phyloP scores from a whole-genome alignment of 2,329 filamentous ascomycete species.

The Penicillium sp. region DNA sequence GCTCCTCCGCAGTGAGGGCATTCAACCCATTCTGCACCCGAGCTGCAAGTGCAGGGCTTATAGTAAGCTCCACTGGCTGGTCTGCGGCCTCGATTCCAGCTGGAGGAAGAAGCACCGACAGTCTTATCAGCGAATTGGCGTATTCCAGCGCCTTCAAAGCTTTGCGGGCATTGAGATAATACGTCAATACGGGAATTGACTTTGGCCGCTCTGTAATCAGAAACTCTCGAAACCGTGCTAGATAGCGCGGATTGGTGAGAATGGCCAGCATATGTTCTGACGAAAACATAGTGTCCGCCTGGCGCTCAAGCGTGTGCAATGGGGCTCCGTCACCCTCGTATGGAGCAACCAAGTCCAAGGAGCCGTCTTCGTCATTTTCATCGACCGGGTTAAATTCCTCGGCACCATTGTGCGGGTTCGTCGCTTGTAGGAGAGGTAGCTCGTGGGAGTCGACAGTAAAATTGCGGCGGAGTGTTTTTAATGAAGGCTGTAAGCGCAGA shows the following conservation, averaged over 20 bases:
- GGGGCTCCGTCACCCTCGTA: constrained; percentile 29
- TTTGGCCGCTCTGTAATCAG: constrained; percentile 59
- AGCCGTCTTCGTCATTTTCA: constrained; percentile 31
- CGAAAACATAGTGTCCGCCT: constrained; percentile 66
- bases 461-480: constrained; percentile 23
- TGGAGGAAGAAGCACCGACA: constrained; percentile 54
- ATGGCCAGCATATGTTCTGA: constrained; percentile 64
- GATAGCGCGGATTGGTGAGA: constrained; percentile 61
- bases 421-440: constrained; percentile 28
- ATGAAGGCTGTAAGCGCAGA: constrained; percentile 15
- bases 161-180: constrained; percentile 71
- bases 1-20: constrained; percentile 63
- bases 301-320: constrained; percentile 58
- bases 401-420: constrained; percentile 26
- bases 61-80: constrained; percentile 53
- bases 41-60: constrained; percentile 61
- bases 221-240: constrained; percentile 68
- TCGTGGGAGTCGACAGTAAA: constrained; percentile 18
- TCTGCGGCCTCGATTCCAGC: constrained; percentile 57
- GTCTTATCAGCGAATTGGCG: constrained; percentile 65
- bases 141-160: constrained; percentile 70
- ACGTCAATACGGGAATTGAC: constrained; percentile 65
- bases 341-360: constrained; percentile 38
- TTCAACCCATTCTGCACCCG: constrained; percentile 66
- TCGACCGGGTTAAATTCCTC: constrained; percentile 31